Evolutionary conservation across 2,329 filamentous ascomycete species (phyloP).

Genomic region (Sporothrix sp.): DNA sequence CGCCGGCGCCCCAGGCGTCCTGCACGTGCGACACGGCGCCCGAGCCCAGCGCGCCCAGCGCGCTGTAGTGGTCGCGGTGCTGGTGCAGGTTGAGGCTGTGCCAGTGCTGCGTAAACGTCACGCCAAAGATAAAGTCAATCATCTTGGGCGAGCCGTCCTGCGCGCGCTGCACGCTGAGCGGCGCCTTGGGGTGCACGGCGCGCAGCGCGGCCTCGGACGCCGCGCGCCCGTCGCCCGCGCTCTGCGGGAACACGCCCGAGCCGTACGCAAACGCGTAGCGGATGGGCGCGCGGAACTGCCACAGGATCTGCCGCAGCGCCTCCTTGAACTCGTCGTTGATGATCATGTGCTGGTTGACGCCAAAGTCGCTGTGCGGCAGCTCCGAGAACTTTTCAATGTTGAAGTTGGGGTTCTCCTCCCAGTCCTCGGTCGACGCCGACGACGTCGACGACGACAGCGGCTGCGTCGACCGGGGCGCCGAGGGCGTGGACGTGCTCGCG

Average conservation of each 20-base stretch:
- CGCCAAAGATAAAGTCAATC: constrained; percentile 97
- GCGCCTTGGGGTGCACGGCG: constrained; percentile 72
- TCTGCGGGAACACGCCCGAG: constrained; percentile 88
- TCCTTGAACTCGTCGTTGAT: constrained; percentile 96
- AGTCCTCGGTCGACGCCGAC: constrained; percentile 36
- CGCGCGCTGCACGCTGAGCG: constrained; percentile 68
- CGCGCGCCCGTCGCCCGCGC: constrained; percentile 37
- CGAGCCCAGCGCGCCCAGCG: constrained; percentile 71
- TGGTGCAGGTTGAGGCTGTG: constrained; percentile 85
- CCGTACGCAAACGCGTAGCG: constrained; percentile 96
- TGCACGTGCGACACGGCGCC: constrained; percentile 77
- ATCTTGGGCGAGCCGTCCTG: constrained; percentile 87
- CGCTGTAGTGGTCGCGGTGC: constrained; percentile 87
- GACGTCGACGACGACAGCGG: constrained; percentile 13
- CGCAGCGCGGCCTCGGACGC: constrained; percentile 47
- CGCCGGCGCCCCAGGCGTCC: constrained; percentile 79
- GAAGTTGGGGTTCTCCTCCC: constrained; percentile 67
- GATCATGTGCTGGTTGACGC: constrained; percentile 90
- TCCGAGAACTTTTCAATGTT: constrained; percentile 65
- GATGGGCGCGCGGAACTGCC: constrained; percentile 87
- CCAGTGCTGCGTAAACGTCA: constrained; percentile 92
- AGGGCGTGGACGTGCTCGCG: constrained; percentile 19
- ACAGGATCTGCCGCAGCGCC: constrained; percentile 73
- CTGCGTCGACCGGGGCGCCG: neutral
- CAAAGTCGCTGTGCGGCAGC: constrained; percentile 71